phyloP scores from a whole-genome alignment of 2,329 filamentous ascomycete species.

The Endothia cerciana region DNA sequence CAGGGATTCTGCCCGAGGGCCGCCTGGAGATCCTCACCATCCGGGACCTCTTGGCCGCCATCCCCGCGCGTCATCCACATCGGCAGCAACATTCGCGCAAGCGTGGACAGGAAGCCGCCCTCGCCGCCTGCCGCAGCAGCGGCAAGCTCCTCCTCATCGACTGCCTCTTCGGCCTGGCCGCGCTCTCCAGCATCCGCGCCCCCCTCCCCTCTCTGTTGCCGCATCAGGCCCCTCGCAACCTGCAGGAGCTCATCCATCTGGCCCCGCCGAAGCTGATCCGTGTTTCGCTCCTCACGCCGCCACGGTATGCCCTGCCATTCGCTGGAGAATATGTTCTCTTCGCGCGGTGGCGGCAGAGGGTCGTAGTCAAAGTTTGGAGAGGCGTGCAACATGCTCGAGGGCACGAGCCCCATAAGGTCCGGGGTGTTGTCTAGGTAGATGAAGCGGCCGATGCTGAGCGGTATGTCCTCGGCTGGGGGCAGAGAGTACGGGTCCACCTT shows the following conservation, averaged over 20 bases:
- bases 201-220: constrained; percentile 8
- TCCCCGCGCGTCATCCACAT: constrained; percentile 16
- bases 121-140: constrained; percentile 4
- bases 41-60: not conserved
- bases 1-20: constrained; percentile 12
- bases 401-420: constrained; percentile 70
- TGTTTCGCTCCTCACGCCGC: constrained; percentile 29
- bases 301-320: constrained; percentile 49
- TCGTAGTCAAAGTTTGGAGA: constrained; percentile 78
- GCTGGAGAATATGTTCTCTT: constrained; percentile 56
- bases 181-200: not conserved
- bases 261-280: constrained; percentile 4
- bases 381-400: constrained; percentile 64
- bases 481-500: constrained; percentile 47
- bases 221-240: constrained; percentile 11
- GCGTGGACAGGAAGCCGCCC: constrained; percentile 10
- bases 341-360: constrained; percentile 72
- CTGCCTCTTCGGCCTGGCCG: not conserved
- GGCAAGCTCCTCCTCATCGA: not conserved
- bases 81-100: constrained; percentile 18
- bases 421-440: constrained; percentile 78
- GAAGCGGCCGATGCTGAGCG: constrained; percentile 68
- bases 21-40: not conserved
- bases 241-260: constrained; percentile 15
- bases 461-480: constrained; percentile 42